Evolutionary conservation across 2,329 filamentous ascomycete species (phyloP).

Genomic region (Aureobasidium sp.): DNA sequence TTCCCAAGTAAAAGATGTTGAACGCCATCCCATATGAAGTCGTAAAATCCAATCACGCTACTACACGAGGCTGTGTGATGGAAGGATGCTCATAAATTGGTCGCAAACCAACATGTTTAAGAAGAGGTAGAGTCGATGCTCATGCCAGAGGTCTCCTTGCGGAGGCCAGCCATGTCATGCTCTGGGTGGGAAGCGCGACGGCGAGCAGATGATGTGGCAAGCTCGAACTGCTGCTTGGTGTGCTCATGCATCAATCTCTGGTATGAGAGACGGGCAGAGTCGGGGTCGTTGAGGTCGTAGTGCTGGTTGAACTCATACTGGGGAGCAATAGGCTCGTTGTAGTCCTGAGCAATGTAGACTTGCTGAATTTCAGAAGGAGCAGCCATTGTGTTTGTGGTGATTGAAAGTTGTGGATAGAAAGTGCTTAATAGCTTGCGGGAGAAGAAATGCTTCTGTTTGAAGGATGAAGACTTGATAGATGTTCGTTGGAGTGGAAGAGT

Average conservation of each 20-base stretch:
- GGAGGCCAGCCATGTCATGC: constrained; percentile 16
- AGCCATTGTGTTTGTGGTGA: constrained; percentile 18
- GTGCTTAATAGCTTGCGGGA: neutral
- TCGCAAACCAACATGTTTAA: neutral
- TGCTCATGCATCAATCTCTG: constrained; percentile 43
- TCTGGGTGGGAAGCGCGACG: constrained; percentile 27
- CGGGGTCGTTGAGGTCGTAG: constrained; percentile 34
- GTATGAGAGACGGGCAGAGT: constrained; percentile 34
- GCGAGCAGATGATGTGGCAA: constrained; percentile 36
- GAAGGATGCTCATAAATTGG: neutral
- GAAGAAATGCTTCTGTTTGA: neutral
- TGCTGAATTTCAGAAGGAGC: constrained; percentile 18
- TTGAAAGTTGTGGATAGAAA: neutral
- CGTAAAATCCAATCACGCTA: neutral
- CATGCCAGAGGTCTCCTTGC: constrained; percentile 18
- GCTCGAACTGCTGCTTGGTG: constrained; percentile 40
- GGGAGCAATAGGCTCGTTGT: constrained; percentile 32
- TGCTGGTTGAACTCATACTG: constrained; percentile 37
- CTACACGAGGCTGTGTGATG: neutral
- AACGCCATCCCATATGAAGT: constrained; percentile 4
- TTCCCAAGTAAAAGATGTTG: neutral
- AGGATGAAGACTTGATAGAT: neutral
- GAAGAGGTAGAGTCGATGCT: constrained; percentile 23
- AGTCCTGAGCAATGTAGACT: constrained; percentile 32
- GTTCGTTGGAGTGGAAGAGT: neutral